Base-by-base conservation (phyloP, 2,329 filamentous ascomycete genomes). In the Fusarium nygamai region DNA sequence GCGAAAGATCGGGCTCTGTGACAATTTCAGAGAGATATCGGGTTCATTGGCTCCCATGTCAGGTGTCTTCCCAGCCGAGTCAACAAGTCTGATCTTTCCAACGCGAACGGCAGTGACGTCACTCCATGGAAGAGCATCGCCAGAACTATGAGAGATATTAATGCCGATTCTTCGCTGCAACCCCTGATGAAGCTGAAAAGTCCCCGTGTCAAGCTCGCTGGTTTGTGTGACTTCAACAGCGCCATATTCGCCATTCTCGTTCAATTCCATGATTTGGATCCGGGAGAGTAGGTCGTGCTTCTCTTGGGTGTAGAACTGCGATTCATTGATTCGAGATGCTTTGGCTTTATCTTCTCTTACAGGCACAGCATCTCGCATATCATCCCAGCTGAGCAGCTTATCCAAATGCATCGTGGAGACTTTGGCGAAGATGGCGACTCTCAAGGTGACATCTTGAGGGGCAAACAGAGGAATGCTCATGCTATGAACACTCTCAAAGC, bases 371-470 rank as follows among this genome's bases (percentile, higher is more conserved):
- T 99, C 96, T 67, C 96, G 92, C 92, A 99, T 98, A 78, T 98
- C 96, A 81, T 99, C 96, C 96, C 96, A 99, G 84, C 96, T 99
- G 19, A 98, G 89, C 58, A 99, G 88, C 85, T 98, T 98, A 82
- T 99, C 96, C 29, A 99, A 88, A 83, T 99, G 96, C 92, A 98
- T 98, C 0, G 92, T 86, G 3, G 94, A 96, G 41, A 98, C 94
- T 79, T 93, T 93, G 24, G 96, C 95, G 81, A 98, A 98, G 69
- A 99, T 93, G 56, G 95, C 94, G 14, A 98, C 93, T 62, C 96
- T 91, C 61, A 99, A 84, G 31, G 91, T 92, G 2, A 94, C 91
- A 53, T 92, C 92, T 29, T 89, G 90, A 2, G 94, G 90, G 10
- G 83, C 81, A 48, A 92, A 92, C 41, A 97, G 87, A 8, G 95